Evolutionary conservation across 2,329 filamentous ascomycete species (phyloP).

Genomic region (Graphium sp.): DNA sequence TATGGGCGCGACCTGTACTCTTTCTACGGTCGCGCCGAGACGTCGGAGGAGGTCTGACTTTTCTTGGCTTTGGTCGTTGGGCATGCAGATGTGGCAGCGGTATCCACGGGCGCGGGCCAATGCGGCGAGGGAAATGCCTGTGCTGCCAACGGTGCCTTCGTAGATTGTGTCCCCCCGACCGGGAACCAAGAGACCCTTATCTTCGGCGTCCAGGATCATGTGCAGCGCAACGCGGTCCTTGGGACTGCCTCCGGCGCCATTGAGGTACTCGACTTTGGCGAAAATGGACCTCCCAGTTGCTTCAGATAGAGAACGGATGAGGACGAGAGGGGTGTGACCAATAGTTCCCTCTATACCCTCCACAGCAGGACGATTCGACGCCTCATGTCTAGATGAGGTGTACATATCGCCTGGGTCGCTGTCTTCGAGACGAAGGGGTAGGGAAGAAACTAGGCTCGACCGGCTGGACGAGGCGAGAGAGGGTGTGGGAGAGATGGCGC

Average conservation of each 20-base stretch:
- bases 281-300: conserved; percentile 81
- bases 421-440: too few relatives aligned
- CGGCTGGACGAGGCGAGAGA: too few relatives aligned
- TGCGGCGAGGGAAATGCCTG: conserved; percentile 84
- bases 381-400: conserved; percentile 6
- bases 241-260: conserved; percentile 82
- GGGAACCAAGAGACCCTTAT: conserved; percentile 56
- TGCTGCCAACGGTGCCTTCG: conserved; percentile 92
- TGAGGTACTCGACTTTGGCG: conserved; percentile 90
- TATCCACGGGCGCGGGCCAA: conserved; percentile 81
- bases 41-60: conserved; percentile 81
- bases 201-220: conserved; percentile 76
- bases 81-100: conserved; percentile 93
- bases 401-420: conserved; percentile 22
- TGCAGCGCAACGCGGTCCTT: conserved; percentile 89
- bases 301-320: conserved; percentile 69
- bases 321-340: conserved; percentile 79
- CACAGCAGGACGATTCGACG: too few relatives aligned
- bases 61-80: conserved; percentile 73
- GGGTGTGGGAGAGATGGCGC: too few relatives aligned
- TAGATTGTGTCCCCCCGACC: conserved; percentile 86
- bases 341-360: conserved; percentile 84
- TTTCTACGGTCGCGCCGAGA: conserved; percentile 82
- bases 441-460: too few relatives aligned
- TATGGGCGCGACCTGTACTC: conserved; percentile 80